Evolutionary conservation across 1,139 yeast species (phyloP).

Genomic region (Candida albicans): DNA sequence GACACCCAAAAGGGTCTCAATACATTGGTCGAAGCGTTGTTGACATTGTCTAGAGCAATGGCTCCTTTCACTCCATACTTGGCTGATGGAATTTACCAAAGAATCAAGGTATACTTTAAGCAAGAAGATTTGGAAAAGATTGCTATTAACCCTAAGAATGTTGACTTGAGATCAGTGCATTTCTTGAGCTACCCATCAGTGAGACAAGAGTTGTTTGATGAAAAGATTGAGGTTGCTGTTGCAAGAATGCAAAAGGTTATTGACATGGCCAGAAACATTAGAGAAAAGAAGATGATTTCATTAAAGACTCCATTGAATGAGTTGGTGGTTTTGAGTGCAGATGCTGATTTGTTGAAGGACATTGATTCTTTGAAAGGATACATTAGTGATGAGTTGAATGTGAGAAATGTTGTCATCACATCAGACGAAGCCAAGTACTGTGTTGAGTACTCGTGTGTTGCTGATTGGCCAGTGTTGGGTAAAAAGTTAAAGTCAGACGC

Average conservation of each 20-base stretch:
- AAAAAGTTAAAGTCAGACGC: constrained; percentile 94
- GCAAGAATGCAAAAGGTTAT: constrained; percentile 96
- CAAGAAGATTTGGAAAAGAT: constrained; percentile 49
- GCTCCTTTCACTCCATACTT: constrained; percentile 98
- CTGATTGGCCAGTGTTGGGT: constrained; percentile 99
- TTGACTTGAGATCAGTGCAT: constrained; percentile 84
- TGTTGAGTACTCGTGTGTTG: constrained; percentile 90
- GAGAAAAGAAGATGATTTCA: constrained; percentile 93
- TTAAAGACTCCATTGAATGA: constrained; percentile 93
- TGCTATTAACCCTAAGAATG: constrained; percentile 38
- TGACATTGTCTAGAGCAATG: constrained; percentile 90
- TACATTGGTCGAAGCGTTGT: constrained; percentile 85
- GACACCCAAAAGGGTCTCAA: constrained; percentile 87
- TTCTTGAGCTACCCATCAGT: constrained; percentile 87
- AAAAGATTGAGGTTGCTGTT: constrained; percentile 77
- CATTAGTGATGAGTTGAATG: constrained; percentile 87
- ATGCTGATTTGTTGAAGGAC: constrained; percentile 71
- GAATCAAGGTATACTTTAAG: constrained; percentile 62
- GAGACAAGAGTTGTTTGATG: constrained; percentile 80
- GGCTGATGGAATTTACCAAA: constrained; percentile 85
- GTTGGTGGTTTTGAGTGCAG: constrained; percentile 82
- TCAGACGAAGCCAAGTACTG: constrained; percentile 90
- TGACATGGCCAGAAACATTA: constrained; percentile 92
- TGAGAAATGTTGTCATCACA: constrained; percentile 84
- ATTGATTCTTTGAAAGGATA: constrained; percentile 75